Evolutionary conservation across 441 rosid genomes (phyloP), one percentile per base, ranked within the genome.

Genomic region (Erodium chrysanthum): DNA sequence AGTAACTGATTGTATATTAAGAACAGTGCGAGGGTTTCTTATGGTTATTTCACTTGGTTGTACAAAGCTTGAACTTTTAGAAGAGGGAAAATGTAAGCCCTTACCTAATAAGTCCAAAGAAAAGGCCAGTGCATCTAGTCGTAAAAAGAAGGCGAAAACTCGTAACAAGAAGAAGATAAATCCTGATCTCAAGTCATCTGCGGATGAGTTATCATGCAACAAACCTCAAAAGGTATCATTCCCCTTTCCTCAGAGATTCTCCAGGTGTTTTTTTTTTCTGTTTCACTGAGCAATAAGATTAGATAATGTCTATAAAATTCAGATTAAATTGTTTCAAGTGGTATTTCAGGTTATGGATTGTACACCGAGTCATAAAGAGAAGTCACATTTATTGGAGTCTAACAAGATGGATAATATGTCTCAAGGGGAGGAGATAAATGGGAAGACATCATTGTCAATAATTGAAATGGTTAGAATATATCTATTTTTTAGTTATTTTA

Each of bases 11-110:
- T 81, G 91, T 79, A 67, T 93, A 60, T 75, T 84, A 15, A 84
- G 96, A 76, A 93, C 85, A 80, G 23, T 91, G 67, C 80, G 98
- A 73, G 98, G 87, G 71, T 76, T 84, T 71, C 81, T 93, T 68
- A 83, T 83, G 88, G 73, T 78, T 73, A 76, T 88, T 76, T 89
- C 87, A 68, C 84, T 89, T 77, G 96, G 91, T 66, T 86, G 77
- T 76, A 86, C 85, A 76, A 91, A 79, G 79, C 74, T 82, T 78
- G 98, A 93, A 82, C 97, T 93, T 71, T 86, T 93, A 48, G 85
- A 78, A 70, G 96, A 86, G 40, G 84, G 71, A 70, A 82, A 74
- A 71, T 71, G 72, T 61, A 82, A 73, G 68, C 70, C 74, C 73
- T 75, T 75, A 68, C 79, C 86, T 64, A 77, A 76, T 77, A 85